Evolutionary conservation across 2,329 filamentous ascomycete species (phyloP).

Genomic region (Arthrinium puccinioides): DNA sequence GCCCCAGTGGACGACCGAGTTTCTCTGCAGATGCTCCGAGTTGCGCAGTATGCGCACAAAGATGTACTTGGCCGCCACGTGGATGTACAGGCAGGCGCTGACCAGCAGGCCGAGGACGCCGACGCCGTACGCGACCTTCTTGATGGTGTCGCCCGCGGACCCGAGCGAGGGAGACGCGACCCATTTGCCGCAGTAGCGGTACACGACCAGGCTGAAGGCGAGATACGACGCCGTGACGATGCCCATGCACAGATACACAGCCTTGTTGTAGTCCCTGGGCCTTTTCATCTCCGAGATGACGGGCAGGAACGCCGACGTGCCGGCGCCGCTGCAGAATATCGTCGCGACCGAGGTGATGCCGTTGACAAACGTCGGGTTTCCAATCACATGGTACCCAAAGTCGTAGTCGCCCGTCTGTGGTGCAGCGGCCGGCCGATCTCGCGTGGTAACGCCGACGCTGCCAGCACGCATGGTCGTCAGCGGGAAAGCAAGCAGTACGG

Average conservation of each 20-base stretch:
- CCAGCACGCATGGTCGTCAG: not conserved
- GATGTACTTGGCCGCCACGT: constrained; percentile 25
- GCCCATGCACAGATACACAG: constrained; percentile 51
- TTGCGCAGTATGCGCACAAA: constrained; percentile 24
- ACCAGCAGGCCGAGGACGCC: constrained; percentile 48
- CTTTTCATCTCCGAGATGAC: constrained; percentile 59
- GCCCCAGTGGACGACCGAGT: constrained; percentile 20
- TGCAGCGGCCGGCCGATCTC: constrained; percentile 51
- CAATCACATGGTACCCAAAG: constrained; percentile 49
- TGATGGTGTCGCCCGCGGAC: constrained; percentile 49
- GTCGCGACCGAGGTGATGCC: constrained; percentile 51
- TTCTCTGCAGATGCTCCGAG: constrained; percentile 20
- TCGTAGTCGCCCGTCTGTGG: constrained; percentile 52
- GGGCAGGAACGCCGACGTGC: constrained; percentile 53
- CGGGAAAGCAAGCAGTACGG: no score
- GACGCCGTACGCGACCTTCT: constrained; percentile 55
- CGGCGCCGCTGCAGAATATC: constrained; percentile 53
- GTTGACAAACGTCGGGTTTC: constrained; percentile 47
- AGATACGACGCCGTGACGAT: constrained; percentile 51
- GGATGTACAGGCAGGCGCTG: constrained; percentile 20
- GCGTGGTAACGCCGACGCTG: constrained; percentile 47
- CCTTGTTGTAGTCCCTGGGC: constrained; percentile 52
- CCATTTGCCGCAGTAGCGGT: constrained; percentile 54
- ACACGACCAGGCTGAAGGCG: constrained; percentile 52
- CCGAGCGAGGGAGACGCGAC: constrained; percentile 56